Base-by-base conservation (phyloP, 2,329 filamentous ascomycete genomes). In the Aspergillus fischeri region DNA sequence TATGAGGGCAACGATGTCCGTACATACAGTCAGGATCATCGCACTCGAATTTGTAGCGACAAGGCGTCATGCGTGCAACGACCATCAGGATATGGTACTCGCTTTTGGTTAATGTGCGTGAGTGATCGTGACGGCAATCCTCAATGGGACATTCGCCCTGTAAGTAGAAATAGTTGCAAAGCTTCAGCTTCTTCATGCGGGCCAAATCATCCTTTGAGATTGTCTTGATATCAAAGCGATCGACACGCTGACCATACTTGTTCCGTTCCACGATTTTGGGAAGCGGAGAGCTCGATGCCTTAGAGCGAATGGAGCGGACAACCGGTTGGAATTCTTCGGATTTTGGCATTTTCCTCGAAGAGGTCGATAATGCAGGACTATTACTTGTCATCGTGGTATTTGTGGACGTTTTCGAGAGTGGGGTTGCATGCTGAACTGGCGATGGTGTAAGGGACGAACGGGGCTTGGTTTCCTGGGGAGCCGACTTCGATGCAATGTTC, bases 1-100 rank as follows among this genome's bases (percentile, higher is more conserved):
- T 77, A 59, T 83, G 82, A 20, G 83, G 83, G 65, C 84, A 87
- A 38, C 81, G 79, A 69, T 87, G 85, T 24, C 85, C 85, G 65
- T 86, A 86, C 52, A 86, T 86, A 71, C 85, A 87, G 57, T 81
- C 81, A 1, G 78, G 68, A 58, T 87, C 84, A 52, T 83, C 76
- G 64, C 85, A 87, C 14, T 77, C 77, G 51, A 79, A 76, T 10
- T 83, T 83, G 64, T 82, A 81, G 56, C 78, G 78, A 66, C 85
- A 87, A 25, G 84, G 83, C 3, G 83, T 84, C 82, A 86, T 85
- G 52, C 85, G 80, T 50, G 84, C 83, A 21, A 87, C 82, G 25
- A 83, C 79, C 27, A 78, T 78, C 54, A 87, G 71, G n/a, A 80
- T 80, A 21, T 77, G 75, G 51, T 81, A 67, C 64, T 87, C 84